Evolutionary conservation across 345 rosid genomes (phyloP).

Genomic region (Eutrema heterophyllum): DNA sequence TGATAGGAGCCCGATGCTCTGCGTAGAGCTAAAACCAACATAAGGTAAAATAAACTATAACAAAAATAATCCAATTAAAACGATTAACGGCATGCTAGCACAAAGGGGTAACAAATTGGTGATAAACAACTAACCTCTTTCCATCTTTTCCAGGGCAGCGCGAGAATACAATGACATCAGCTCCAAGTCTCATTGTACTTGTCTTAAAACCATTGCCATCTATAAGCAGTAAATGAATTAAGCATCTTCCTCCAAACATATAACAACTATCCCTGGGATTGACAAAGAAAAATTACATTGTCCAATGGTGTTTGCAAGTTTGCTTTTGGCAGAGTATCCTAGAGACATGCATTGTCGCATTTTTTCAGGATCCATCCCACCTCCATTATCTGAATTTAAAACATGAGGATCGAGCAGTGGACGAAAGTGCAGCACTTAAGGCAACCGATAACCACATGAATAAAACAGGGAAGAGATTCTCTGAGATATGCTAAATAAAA

Average conservation of each 20-base stretch:
- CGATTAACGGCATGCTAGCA: background rate
- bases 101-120: background rate
- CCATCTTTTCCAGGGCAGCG: conserved; percentile 63
- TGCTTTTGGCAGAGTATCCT: conserved; percentile 93
- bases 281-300: conserved; percentile 49
- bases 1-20: conserved; percentile 89
- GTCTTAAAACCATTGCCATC: conserved; percentile 99
- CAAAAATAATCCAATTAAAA: background rate
- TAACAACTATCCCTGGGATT: background rate
- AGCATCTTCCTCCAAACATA: background rate
- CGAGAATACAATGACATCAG: conserved; percentile 97
- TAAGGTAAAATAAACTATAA: conserved; percentile 18
- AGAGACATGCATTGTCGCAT: conserved; percentile 86
- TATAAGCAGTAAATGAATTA: conserved; percentile 16
- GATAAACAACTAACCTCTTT: conserved; percentile 43
- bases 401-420: background rate
- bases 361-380: conserved; percentile 92
- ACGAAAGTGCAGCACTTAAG: background rate
- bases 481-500: background rate
- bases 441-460: background rate
- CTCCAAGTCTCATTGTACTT: conserved; percentile 98
- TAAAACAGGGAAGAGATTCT: background rate
- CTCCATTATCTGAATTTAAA: conserved; percentile 73
- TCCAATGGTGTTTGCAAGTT: conserved; percentile 75
- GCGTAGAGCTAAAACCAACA: conserved; percentile 59